Evolutionary conservation across 164 flowering plant genomes (phyloP).

Genomic region (Aristolochia fimbriata): DNA sequence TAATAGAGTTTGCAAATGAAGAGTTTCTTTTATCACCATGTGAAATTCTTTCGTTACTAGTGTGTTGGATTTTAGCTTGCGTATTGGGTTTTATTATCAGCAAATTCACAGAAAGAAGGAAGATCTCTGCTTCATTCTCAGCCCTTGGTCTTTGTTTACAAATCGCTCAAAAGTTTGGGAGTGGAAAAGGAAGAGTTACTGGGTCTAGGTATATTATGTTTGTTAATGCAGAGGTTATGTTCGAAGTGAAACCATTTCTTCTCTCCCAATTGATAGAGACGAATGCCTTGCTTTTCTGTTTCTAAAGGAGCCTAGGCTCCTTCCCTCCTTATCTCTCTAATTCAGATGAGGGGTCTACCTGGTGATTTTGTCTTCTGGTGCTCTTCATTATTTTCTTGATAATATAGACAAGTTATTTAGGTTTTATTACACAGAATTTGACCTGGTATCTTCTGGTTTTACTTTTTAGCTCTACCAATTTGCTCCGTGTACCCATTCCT

Average conservation of each 20-base stretch:
- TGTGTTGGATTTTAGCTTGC: neutral
- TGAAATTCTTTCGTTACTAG: neutral
- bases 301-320: no score
- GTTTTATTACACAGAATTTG: neutral
- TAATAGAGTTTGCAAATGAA: neutral
- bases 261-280: no score
- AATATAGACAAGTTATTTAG: neutral
- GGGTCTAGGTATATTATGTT: no score
- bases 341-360: no score
- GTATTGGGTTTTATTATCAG: no score
- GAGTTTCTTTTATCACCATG: neutral
- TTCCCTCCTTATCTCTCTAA: no score
- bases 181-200: no score
- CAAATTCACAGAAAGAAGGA: neutral
- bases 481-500: constrained; percentile 70
- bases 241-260: no score
- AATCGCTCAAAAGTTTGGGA: neutral
- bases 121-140: neutral
- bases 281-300: no score
- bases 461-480: constrained; percentile 55
- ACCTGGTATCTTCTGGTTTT: neutral
- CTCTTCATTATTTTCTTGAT: no score
- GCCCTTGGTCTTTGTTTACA: neutral
- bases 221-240: no score
- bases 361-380: no score